phyloP scores from a whole-genome alignment of 1,284 basidiomycete genomes.

The Agroathelia rolfsii region DNA sequence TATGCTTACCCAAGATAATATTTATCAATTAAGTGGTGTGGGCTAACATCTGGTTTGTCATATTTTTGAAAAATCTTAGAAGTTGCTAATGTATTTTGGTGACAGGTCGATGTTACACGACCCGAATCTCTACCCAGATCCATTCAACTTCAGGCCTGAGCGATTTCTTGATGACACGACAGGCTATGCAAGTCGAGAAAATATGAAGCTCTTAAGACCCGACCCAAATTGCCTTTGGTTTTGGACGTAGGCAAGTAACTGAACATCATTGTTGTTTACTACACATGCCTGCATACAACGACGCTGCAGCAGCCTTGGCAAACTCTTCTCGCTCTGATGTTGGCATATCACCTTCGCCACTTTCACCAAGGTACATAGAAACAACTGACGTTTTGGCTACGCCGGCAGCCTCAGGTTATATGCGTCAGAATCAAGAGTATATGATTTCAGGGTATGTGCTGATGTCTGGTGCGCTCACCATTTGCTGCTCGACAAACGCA shows the following conservation, averaged over 20 bases:
- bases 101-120: slow-evolving; percentile 18
- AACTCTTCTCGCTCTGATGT: slow-evolving; percentile 11
- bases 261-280: too few relatives aligned
- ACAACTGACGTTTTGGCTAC: slow-evolving; percentile 19
- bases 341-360: slow-evolving; percentile 7
- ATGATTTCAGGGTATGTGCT: too few relatives aligned
- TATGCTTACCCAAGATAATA: too few relatives aligned
- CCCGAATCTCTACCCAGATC: slow-evolving; percentile 10
- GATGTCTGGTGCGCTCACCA: slow-evolving; percentile 19
- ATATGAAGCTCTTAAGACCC: slow-evolving; percentile 5
- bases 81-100: neutral
- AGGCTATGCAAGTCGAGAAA: neutral
- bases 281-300: slow-evolving; percentile 32
- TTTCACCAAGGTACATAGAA: slow-evolving; percentile 19
- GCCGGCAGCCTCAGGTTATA: slow-evolving; percentile 10
- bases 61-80: too few relatives aligned
- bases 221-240: slow-evolving; percentile 13
- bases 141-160: slow-evolving; percentile 12
- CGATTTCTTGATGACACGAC: slow-evolving; percentile 9
- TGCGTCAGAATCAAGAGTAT: slow-evolving; percentile 1
- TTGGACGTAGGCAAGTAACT: slow-evolving; percentile 24
- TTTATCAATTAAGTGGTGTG: too few relatives aligned
- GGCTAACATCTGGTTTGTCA: too few relatives aligned
- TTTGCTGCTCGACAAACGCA: slow-evolving; percentile 20
- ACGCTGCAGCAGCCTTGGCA: slow-evolving; percentile 22